These are phyloP conservation scores for Globisporangium heterothallicum DNA, from an alignment of 352 stramenopile species.

Conservation along the genomic window DNA sequence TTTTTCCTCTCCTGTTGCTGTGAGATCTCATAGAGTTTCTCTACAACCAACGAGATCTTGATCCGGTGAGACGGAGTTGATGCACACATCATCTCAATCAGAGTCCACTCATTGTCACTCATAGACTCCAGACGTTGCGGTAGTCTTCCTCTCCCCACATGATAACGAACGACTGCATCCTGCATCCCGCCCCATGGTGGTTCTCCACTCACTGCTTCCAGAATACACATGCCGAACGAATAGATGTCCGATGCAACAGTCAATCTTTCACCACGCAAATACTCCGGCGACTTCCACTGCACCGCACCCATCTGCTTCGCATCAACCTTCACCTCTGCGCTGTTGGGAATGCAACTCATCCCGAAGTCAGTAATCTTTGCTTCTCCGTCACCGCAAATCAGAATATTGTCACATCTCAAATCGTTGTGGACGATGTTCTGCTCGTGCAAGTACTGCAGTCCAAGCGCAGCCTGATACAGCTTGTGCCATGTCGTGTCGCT, in stretches of 20 bases:
- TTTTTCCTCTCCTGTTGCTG: not conserved
- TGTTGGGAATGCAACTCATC: slow-evolving; percentile 3
- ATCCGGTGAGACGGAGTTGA: not conserved
- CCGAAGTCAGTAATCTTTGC: slow-evolving; percentile 12
- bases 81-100: slow-evolving; percentile 10
- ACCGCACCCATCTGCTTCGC: slow-evolving; percentile 1
- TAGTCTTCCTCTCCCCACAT: not conserved
- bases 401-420: slow-evolving; percentile 13
- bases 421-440: slow-evolving; percentile 10
- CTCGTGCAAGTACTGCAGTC: slow-evolving; percentile 12
- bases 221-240: slow-evolving; percentile 9
- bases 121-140: not conserved
- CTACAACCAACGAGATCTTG: slow-evolving; percentile 5
- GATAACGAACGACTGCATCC: not conserved
- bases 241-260: slow-evolving; percentile 12
- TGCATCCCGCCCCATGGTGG: slow-evolving; percentile 1
- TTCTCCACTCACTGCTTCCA: slow-evolving; percentile 4
- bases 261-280: slow-evolving; percentile 1
- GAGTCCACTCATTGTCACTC: not conserved
- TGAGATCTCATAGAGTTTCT: not conserved
- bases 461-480: slow-evolving; percentile 8
- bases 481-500: not conserved
- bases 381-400: slow-evolving; percentile 1
- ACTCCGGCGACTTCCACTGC: slow-evolving; percentile 3
- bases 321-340: slow-evolving; percentile 2